Evolutionary conservation across 306 rosid genomes (phyloP), one percentile per base, ranked within the genome.

Genomic region (Mimosa pudica): DNA sequence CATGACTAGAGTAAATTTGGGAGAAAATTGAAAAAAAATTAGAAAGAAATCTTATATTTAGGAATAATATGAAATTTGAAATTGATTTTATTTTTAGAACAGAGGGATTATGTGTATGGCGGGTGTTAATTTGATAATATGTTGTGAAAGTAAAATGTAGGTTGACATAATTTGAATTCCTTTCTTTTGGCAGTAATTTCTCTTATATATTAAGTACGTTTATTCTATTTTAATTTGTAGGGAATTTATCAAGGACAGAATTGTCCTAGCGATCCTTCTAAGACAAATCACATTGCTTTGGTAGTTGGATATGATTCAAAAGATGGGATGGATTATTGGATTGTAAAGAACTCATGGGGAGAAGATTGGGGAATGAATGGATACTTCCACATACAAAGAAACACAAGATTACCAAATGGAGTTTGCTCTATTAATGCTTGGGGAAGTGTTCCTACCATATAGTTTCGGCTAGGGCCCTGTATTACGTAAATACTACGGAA

Each of bases 291-390:
- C 10, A 35, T 35, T 16, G 73, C 41, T 17, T 68, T 68, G 16
- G 42, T 68, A 7, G 17, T 68, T 45, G 73, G 73, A 14, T 68
- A 68, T 68, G 73, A 14, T 68, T 42, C 35, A 16, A 12, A 17
- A n/a, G 73, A 42, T n/a, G 73, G 73, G 0, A 1, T 14, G 17
- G 73, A n/a, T 42, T 68, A 68, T 42, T 68, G 73, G 73, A 68
- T 68, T 12, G 52, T 57, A 18, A 57, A 8, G 62, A 57, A 57
- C 5, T 57, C 63, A 2, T 57, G 63, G 33, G 63, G 63, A 68
- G 32, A 9, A 68, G 32, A 7, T 0, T 68, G 73, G 73, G 36
- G 73, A 67, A 5, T 30, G 30, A 35, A 38, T 1, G 73, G 52
- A 10, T 68, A 42, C 52, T 38, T 68, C 35, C 17, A 5, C 1